A percentile compares a stretch with the other conserved stretches of the same genome.
These are phyloP conservation scores for Mariannaea sp. DNA, from an alignment of 2,329 filamentous ascomycete species.

Conservation along the genomic window DNA sequence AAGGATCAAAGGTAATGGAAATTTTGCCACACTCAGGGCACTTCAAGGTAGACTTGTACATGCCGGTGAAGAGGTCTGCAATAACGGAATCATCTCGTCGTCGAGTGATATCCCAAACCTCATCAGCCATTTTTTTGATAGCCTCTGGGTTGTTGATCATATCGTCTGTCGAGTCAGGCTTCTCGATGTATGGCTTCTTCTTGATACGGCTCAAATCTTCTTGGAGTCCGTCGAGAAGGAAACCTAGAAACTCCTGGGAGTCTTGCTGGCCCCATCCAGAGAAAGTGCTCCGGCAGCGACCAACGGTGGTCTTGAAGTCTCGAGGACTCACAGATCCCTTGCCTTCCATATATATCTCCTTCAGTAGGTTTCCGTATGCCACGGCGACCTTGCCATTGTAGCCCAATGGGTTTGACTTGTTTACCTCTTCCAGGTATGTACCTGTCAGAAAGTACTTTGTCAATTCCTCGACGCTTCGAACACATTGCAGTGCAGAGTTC, in stretches of 20 bases:
- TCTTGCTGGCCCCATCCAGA: constrained; percentile 96
- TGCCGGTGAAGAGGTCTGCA: constrained; percentile 92
- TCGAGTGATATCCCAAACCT: constrained; percentile 91
- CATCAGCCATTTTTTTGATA: constrained; percentile 82
- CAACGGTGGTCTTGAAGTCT: constrained; percentile 82
- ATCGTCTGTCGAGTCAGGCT: constrained; percentile 95
- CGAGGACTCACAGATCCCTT: constrained; percentile 75
- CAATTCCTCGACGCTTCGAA: constrained; percentile 90
- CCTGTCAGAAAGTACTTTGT: constrained; percentile 86
- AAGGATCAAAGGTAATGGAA: constrained; percentile 98
- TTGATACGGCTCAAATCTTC: constrained; percentile 93
- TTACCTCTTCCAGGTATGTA: constrained; percentile 79
- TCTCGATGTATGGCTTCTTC: constrained; percentile 97
- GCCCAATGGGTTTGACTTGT: constrained; percentile 81
- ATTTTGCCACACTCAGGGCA: constrained; percentile 92
- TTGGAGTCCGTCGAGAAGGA: constrained; percentile 90
- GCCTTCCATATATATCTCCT: constrained; percentile 75
- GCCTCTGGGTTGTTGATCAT: constrained; percentile 84
- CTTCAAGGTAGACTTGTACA: constrained; percentile 97
- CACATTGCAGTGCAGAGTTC: constrained; percentile 95
- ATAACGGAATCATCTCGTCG: constrained; percentile 93
- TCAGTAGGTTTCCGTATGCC: constrained; percentile 76
- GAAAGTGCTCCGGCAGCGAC: constrained; percentile 81
- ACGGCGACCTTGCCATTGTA: constrained; percentile 87
- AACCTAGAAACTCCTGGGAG: constrained; percentile 95